Conservation (phyloP, 2,329 filamentous ascomycete genomes). For the Botrytis deweyae region DNA sequence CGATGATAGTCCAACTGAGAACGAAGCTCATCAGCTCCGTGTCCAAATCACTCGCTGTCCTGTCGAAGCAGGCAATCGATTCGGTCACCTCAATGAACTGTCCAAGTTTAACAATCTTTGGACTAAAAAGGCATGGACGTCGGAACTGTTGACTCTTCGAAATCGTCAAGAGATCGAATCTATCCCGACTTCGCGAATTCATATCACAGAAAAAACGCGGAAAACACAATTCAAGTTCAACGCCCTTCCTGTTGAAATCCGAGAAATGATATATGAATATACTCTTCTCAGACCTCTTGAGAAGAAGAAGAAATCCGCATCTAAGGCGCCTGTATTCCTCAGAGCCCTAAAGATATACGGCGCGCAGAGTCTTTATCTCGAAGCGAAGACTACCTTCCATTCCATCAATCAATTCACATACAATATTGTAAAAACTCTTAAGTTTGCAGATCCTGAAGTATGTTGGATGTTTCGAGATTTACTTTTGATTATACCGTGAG, state of each 20-base stretch:
- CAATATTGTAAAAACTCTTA: not conserved
- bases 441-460: not conserved
- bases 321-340: not conserved
- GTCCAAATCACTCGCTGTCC: not conserved
- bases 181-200: not conserved
- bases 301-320: not conserved
- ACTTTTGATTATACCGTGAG: not conserved
- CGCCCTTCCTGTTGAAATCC: not conserved
- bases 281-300: not conserved
- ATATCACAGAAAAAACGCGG: no score
- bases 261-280: not conserved
- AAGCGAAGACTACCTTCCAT: not conserved
- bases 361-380: not conserved
- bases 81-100: not conserved
- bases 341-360: not conserved
- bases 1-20: not conserved
- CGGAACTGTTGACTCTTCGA: not conserved
- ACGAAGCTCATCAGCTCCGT: not conserved
- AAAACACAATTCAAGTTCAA: not conserved
- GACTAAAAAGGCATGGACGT: not conserved
- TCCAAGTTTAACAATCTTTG: conserved; percentile 2
- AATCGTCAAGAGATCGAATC: not conserved
- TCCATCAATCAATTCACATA: not conserved
- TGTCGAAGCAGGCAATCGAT: not conserved
- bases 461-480: not conserved